phyloP scores from a whole-genome alignment of 345 rosid species.

The Ceriops tagal region DNA sequence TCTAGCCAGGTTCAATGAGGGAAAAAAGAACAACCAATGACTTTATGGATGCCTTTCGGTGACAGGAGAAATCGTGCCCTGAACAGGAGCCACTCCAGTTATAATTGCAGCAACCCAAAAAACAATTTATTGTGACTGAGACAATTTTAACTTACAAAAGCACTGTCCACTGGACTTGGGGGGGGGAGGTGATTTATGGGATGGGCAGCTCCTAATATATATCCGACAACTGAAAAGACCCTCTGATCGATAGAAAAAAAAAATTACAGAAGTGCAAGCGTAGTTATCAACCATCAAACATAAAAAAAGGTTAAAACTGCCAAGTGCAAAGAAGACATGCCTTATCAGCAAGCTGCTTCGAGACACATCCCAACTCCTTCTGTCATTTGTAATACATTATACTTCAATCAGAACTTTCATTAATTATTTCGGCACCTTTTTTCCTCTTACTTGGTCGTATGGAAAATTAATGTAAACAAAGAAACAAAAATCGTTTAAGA shows the following conservation, averaged over 20 bases:
- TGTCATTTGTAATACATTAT: slow-evolving; percentile 28
- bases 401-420: slow-evolving; percentile 14
- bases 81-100: too few relatives aligned
- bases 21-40: too few relatives aligned
- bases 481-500: neutral
- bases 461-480: too few relatives aligned
- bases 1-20: too few relatives aligned
- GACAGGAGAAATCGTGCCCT: too few relatives aligned
- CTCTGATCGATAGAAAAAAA: neutral
- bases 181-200: too few relatives aligned
- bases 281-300: neutral
- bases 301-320: neutral
- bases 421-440: neutral
- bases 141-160: too few relatives aligned
- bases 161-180: too few relatives aligned
- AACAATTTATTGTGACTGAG: too few relatives aligned
- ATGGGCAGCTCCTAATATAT: neutral
- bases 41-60: too few relatives aligned
- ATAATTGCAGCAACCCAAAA: too few relatives aligned
- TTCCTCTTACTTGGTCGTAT: neutral
- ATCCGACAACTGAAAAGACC: neutral
- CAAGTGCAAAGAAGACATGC: slow-evolving; percentile 19
- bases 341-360: slow-evolving; percentile 40
- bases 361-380: slow-evolving; percentile 58
- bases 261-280: neutral